A percentile compares a stretch with the other conserved stretches of the same genome.
phyloP scores from a whole-genome alignment of 768 basidiomycete species.

The Scleroderma bovista region DNA sequence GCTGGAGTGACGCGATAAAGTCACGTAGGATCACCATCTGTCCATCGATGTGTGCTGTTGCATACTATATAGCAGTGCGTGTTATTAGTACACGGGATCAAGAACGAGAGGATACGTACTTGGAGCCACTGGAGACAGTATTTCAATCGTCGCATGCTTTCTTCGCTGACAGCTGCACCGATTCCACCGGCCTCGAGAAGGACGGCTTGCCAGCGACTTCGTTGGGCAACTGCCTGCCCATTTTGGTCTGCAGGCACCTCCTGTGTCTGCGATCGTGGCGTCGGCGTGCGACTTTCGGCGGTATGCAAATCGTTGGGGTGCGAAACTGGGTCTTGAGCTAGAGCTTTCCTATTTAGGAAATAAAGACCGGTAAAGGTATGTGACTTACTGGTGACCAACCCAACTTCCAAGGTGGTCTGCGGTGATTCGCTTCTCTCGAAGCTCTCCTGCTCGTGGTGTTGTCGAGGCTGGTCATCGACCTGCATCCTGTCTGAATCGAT shows the following conservation, averaged over 20 bases:
- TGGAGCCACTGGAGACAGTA: slow-evolving; percentile 89
- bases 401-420: neutral
- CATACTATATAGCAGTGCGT: slow-evolving; percentile 48
- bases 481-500: slow-evolving; percentile 25
- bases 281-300: slow-evolving; percentile 17
- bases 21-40: slow-evolving; percentile 82
- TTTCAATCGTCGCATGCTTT: slow-evolving; percentile 79
- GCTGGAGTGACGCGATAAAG: slow-evolving; percentile 69
- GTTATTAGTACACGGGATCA: neutral
- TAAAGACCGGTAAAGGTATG: neutral
- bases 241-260: slow-evolving; percentile 13
- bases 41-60: slow-evolving; percentile 80
- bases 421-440: neutral
- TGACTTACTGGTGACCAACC: too few relatives aligned
- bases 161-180: slow-evolving; percentile 84
- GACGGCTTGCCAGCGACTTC: slow-evolving; percentile 84
- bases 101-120: slow-evolving; percentile 36
- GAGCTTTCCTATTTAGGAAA: neutral
- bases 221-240: slow-evolving; percentile 51
- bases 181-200: slow-evolving; percentile 84
- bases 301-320: neutral
- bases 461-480: slow-evolving; percentile 12
- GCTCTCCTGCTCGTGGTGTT: neutral
- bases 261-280: slow-evolving; percentile 16
- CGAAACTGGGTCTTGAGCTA: slow-evolving; percentile 2